Percentiles rank a stretch among this genome's conserved stretches.
These are phyloP conservation scores for Verticillium longisporum DNA, from an alignment of 2,329 filamentous ascomycete genomes.

Conservation along the genomic window DNA sequence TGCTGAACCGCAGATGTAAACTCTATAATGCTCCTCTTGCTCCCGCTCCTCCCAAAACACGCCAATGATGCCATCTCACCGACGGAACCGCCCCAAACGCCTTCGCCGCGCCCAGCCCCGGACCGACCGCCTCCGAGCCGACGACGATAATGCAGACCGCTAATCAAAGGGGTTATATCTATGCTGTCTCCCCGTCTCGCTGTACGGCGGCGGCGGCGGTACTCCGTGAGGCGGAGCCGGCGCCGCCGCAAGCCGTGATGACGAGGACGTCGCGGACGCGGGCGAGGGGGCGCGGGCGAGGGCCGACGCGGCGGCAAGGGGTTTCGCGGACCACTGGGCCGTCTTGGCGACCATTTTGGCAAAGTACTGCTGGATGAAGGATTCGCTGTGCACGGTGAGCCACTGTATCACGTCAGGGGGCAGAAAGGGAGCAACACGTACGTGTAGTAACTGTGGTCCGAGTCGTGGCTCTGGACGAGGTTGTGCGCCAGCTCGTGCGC, in stretches of 20 bases:
- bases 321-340: constrained; percentile 22
- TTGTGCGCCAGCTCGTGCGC: constrained; percentile 97
- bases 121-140: neutral
- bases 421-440: constrained; percentile 28
- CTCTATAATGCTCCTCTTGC: no score
- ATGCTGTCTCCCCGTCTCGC: neutral
- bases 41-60: neutral
- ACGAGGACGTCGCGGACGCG: neutral
- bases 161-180: neutral
- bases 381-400: constrained; percentile 45
- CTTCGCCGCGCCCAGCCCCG: neutral
- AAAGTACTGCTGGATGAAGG: constrained; percentile 74
- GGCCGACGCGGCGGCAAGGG: constrained; percentile 1
- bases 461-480: constrained; percentile 69
- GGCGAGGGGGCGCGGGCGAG: constrained; percentile 5
- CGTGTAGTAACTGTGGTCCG: constrained; percentile 78
- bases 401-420: neutral
- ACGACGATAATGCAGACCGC: neutral
- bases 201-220: constrained; percentile 17
- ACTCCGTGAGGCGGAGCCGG: neutral
- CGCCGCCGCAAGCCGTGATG: neutral
- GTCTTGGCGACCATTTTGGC: constrained; percentile 57
- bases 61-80: neutral
- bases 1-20: neutral
- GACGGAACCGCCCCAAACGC: neutral